phyloP scores from a whole-genome alignment of 352 stramenopile genomes.

The Phytophthora capsici region DNA sequence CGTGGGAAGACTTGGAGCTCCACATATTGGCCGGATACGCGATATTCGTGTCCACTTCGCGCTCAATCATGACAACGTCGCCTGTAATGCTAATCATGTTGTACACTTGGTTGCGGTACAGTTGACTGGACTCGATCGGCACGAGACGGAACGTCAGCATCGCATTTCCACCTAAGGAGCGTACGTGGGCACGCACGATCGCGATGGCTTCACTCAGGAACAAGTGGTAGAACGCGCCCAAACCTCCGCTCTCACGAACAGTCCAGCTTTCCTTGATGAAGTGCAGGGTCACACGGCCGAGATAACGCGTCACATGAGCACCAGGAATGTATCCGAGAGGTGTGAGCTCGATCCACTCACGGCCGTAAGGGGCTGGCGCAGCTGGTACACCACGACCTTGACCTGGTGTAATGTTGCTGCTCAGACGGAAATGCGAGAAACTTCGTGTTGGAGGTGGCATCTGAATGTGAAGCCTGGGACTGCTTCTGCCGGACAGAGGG shows the following conservation, averaged over 20 bases:
- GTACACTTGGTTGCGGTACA: slow-evolving; percentile 92
- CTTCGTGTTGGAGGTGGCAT: slow-evolving; percentile 44
- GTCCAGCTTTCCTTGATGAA: slow-evolving; percentile 93
- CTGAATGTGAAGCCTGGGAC: slow-evolving; percentile 48
- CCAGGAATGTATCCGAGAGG: slow-evolving; percentile 80
- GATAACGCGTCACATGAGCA: slow-evolving; percentile 74
- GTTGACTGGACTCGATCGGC: slow-evolving; percentile 87
- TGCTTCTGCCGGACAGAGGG: slow-evolving; percentile 42
- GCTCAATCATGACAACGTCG: slow-evolving; percentile 83
- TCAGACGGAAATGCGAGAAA: slow-evolving; percentile 45
- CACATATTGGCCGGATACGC: slow-evolving; percentile 37
- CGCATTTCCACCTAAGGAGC: slow-evolving; percentile 82
- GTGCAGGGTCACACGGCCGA: slow-evolving; percentile 88
- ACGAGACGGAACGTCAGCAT: slow-evolving; percentile 89
- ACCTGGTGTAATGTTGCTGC: slow-evolving; percentile 21
- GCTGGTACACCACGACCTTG: slow-evolving; percentile 3
- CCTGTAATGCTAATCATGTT: slow-evolving; percentile 93
- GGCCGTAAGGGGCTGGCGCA: slow-evolving; percentile 43
- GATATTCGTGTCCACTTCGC: slow-evolving; percentile 49
- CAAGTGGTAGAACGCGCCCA: slow-evolving; percentile 88
- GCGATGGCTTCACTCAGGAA: slow-evolving; percentile 90
- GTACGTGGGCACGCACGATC: slow-evolving; percentile 86
- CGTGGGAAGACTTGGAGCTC: slow-evolving; percentile 37
- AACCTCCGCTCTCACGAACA: slow-evolving; percentile 83
- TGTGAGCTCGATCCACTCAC: slow-evolving; percentile 88